These are phyloP conservation scores for Coemansia sp. DNA, from an alignment of 192 early-diverging fungal genomes.

Conservation along the genomic window DNA sequence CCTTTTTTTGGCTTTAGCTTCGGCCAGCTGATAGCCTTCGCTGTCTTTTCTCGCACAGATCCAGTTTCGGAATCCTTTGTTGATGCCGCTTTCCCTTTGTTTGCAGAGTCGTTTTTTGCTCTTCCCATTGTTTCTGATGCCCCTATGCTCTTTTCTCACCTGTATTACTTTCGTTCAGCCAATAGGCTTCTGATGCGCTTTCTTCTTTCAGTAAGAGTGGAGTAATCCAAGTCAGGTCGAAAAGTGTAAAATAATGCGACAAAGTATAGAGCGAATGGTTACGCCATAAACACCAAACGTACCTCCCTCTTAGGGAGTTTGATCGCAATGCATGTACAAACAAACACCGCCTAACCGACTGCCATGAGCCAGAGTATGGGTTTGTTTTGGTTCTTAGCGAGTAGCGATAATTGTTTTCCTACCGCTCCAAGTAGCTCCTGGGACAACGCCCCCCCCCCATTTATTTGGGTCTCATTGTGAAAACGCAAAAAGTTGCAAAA, in stretches of 20 bases:
- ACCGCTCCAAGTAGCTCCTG: no score
- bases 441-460: no score
- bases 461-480: no score
- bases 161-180: not conserved
- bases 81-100: not conserved
- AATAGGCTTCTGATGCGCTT: not conserved
- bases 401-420: no score
- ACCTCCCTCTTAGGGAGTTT: no score
- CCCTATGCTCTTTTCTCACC: not conserved
- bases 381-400: no score
- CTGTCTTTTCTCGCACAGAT: not conserved
- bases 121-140: slow-evolving; percentile 1
- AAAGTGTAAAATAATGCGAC: no score
- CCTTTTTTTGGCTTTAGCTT: slow-evolving; percentile 28
- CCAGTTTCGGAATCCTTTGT: not conserved
- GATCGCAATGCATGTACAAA: no score
- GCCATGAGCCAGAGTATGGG: not conserved
- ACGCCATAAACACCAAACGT: no score
- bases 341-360: not conserved
- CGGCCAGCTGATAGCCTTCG: slow-evolving; percentile 24
- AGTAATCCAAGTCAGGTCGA: not conserved
- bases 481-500: no score
- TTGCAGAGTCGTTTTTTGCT: slow-evolving; percentile 1
- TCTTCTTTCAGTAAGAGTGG: not conserved
- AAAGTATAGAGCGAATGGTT: no score